Conservation (phyloP, 768 basidiomycete genomes). For the Russula dissimulans region DNA sequence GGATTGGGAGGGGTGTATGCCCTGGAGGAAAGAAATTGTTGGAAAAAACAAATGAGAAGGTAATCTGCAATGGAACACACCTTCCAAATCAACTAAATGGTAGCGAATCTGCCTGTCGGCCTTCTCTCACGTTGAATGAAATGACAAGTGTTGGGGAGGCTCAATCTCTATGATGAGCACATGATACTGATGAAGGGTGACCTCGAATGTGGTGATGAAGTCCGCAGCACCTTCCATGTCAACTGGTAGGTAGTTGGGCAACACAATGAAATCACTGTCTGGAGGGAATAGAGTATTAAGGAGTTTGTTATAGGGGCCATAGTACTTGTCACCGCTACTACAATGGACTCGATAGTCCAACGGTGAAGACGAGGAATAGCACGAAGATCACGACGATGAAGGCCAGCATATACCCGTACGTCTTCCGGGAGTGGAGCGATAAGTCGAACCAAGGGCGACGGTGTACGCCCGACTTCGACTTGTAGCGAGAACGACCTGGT, state of each 20-base stretch:
- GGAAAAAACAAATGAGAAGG: not conserved
- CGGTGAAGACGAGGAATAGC: no score
- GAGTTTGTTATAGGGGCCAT: not conserved
- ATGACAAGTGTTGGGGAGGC: not conserved
- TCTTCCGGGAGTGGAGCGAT: no score
- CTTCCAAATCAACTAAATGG: not conserved
- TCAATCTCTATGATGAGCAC: not conserved
- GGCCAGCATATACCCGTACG: no score
- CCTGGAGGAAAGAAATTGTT: not conserved
- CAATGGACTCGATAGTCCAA: no score
- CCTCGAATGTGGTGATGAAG: not conserved
- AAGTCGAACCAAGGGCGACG: no score
- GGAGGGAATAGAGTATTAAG: not conserved
- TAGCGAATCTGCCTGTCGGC: not conserved
- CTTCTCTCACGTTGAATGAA: not conserved
- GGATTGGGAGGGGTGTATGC: not conserved
- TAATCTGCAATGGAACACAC: not conserved
- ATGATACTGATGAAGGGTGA: not conserved
- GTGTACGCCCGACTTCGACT: no score
- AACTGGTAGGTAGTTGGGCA: not conserved
- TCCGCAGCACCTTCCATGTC: not conserved
- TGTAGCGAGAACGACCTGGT: no score
- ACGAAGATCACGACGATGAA: no score
- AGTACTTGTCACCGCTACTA: no score
- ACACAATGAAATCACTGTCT: not conserved